Evolutionary conservation across 352 stramenopile genomes (phyloP).

Genomic region (Phytopythium boreale): DNA sequence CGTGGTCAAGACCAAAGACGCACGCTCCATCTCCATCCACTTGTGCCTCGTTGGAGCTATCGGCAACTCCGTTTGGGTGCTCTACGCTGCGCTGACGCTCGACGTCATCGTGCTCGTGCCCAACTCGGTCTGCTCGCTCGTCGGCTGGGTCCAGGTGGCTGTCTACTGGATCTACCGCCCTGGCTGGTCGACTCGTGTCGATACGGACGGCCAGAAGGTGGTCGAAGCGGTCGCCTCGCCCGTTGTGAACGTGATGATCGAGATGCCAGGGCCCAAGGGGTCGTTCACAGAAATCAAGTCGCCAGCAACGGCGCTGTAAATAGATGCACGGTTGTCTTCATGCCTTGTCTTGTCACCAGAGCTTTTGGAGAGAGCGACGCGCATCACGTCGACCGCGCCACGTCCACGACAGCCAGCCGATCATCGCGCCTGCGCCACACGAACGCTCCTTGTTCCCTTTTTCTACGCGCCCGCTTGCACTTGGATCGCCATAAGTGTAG

Average conservation of each 20-base stretch:
- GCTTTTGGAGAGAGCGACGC: too few species aligned
- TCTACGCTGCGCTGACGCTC: slow-evolving; percentile 25
- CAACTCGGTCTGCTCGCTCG: slow-evolving; percentile 18
- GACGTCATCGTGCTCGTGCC: slow-evolving; percentile 36
- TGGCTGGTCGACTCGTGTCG: not conserved
- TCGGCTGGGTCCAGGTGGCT: slow-evolving; percentile 20
- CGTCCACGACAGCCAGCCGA: not conserved
- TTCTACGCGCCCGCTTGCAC: not conserved
- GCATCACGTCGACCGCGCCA: not conserved
- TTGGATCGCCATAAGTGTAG: not conserved
- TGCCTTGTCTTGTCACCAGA: too few species aligned
- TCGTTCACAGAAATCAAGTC: not conserved
- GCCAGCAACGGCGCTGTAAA: not conserved
- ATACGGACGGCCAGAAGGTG: not conserved
- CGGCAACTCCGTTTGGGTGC: slow-evolving; percentile 29
- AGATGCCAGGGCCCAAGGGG: not conserved
- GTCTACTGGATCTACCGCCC: slow-evolving; percentile 29
- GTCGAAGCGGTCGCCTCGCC: slow-evolving; percentile 8
- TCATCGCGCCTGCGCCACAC: not conserved
- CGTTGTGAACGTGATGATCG: not conserved
- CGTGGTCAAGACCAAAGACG: slow-evolving; percentile 22
- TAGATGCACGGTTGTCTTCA: too few species aligned
- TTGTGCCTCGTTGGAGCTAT: slow-evolving; percentile 25
- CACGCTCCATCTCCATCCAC: slow-evolving; percentile 34
- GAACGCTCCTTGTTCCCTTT: not conserved